Conservation (phyloP, 768 basidiomycete species). For the Tylopilus rubrobrunneus region DNA sequence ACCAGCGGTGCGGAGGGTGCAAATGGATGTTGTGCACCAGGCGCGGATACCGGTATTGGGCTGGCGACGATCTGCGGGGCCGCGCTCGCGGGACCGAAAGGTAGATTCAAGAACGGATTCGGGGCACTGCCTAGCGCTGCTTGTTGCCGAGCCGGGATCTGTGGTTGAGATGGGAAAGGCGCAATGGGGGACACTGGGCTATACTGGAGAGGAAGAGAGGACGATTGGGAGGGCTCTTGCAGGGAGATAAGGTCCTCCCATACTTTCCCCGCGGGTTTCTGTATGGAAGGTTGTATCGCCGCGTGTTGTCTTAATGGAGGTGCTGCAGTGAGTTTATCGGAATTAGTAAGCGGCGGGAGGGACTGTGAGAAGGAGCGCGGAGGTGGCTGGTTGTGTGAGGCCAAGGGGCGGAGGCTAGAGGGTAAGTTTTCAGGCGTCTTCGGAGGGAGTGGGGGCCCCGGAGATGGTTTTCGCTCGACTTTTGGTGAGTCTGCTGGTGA, state of each 20-base stretch:
- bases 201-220: slow-evolving; percentile 48
- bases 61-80: not conserved
- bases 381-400: slow-evolving; percentile 15
- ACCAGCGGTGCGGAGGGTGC: slow-evolving; percentile 1
- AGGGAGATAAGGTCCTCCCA: slow-evolving; percentile 58
- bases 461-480: slow-evolving; percentile 18
- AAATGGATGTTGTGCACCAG: slow-evolving; percentile 4
- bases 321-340: slow-evolving; percentile 14
- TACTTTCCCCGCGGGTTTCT: slow-evolving; percentile 34
- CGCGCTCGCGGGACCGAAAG: slow-evolving; percentile 5
- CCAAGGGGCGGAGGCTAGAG: slow-evolving; percentile 12
- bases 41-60: slow-evolving; percentile 5
- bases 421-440: slow-evolving; percentile 26
- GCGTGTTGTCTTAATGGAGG: slow-evolving; percentile 5
- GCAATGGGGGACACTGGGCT: not conserved
- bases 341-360: slow-evolving; percentile 9
- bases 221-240: slow-evolving; percentile 34
- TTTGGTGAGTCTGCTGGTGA: slow-evolving; percentile 8
- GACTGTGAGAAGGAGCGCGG: slow-evolving; percentile 37
- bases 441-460: slow-evolving; percentile 26
- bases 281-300: slow-evolving; percentile 10
- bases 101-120: slow-evolving; percentile 22
- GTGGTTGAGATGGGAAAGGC: slow-evolving; percentile 16
- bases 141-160: slow-evolving; percentile 9
- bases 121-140: not conserved